A percentile compares a stretch with the other conserved stretches of the same genome.
phyloP scores from a whole-genome alignment of 2,329 filamentous ascomycete genomes.

The Pseudogymnoascus sp. region DNA sequence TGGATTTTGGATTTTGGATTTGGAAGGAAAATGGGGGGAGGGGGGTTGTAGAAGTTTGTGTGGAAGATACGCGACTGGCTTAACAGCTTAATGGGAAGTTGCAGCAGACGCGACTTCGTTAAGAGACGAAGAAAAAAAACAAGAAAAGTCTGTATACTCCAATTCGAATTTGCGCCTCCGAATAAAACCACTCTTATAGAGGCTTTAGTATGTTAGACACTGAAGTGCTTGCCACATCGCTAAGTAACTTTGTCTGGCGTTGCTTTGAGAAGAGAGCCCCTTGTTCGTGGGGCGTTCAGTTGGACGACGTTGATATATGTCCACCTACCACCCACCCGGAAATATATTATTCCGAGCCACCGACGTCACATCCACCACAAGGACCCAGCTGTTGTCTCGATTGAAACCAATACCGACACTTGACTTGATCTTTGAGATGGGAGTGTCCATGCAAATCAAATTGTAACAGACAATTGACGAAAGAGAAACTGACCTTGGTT shows the following conservation, averaged over 20 bases:
- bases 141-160: neutral
- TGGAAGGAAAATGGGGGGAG: neutral
- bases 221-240: neutral
- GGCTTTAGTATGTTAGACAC: neutral
- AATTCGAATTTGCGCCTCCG: slow-evolving; percentile 1
- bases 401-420: neutral
- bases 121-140: neutral
- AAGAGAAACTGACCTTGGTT: neutral
- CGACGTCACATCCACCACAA: neutral
- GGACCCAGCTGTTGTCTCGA: neutral
- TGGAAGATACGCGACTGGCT: neutral
- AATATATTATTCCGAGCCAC: neutral
- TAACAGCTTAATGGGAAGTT: neutral
- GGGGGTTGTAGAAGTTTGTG: neutral
- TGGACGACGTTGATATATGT: neutral
- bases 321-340: neutral
- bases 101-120: neutral
- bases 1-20: neutral
- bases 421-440: neutral
- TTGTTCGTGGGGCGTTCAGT: neutral
- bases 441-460: neutral
- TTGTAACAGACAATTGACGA: neutral
- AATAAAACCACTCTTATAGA: neutral
- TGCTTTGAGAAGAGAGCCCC: neutral
- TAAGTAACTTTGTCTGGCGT: neutral